Percentiles rank a stretch among this genome's conserved stretches.
Evolutionary conservation across 768 basidiomycete species (phyloP).

Genomic region (Pisolithus orientalis): DNA sequence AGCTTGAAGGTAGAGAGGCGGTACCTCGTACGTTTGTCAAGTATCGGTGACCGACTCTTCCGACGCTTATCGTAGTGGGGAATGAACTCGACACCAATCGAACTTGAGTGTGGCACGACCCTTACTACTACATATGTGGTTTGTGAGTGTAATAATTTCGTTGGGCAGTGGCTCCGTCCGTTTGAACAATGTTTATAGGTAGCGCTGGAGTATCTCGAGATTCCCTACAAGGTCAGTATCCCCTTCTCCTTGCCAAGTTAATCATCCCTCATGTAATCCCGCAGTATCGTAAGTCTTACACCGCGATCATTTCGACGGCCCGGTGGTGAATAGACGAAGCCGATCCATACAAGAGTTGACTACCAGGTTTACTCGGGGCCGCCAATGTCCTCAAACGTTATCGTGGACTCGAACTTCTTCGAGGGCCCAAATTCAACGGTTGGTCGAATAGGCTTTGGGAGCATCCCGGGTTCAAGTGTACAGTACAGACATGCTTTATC

Average conservation of each 20-base stretch:
- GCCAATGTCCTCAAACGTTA: slow-evolving; percentile 60
- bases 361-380: slow-evolving; percentile 63
- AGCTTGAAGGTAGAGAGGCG: too few species aligned
- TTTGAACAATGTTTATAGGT: slow-evolving; percentile 83
- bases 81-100: too few species aligned
- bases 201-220: slow-evolving; percentile 59
- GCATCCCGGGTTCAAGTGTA: too few species aligned
- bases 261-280: not conserved
- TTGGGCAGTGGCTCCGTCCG: slow-evolving; percentile 56
- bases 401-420: slow-evolving; percentile 55
- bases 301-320: slow-evolving; percentile 21
- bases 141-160: too few species aligned
- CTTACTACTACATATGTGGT: too few species aligned
- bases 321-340: slow-evolving; percentile 39
- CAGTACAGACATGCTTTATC: slow-evolving; percentile 52
- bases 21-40: too few species aligned
- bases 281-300: slow-evolving; percentile 35
- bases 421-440: slow-evolving; percentile 24
- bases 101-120: too few species aligned
- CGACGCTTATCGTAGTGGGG: too few species aligned
- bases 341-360: slow-evolving; percentile 70
- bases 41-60: too few species aligned
- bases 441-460: slow-evolving; percentile 36
- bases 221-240: slow-evolving; percentile 58
- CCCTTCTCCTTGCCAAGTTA: not conserved